phyloP scores from a whole-genome alignment of 2,329 filamentous ascomycete species.

The Xylariaceae sp. region DNA sequence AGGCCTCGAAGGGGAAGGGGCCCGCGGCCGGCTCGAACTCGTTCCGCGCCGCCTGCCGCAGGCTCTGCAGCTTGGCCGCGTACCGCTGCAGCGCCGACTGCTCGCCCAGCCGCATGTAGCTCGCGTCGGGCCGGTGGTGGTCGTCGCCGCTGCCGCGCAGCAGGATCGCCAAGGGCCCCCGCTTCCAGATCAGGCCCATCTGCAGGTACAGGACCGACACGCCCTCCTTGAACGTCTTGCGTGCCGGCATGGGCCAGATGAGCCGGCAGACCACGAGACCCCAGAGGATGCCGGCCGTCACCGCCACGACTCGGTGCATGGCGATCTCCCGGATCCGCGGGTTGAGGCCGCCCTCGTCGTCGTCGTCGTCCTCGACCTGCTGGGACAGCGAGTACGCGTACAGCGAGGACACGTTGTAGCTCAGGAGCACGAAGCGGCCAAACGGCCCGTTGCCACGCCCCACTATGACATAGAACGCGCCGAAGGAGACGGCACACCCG shows the following conservation, averaged over 20 bases:
- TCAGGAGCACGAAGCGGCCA: constrained; percentile 87
- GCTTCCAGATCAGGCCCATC: constrained; percentile 93
- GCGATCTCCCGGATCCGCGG: constrained; percentile 85
- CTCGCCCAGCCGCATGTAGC: constrained; percentile 83
- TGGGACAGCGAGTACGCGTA: constrained; percentile 89
- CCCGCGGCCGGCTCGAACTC: constrained; percentile 88
- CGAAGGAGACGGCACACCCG: constrained; percentile 72
- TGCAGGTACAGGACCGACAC: constrained; percentile 87
- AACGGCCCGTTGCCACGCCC: constrained; percentile 78
- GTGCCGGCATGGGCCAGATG: constrained; percentile 89
- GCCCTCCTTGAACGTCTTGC: constrained; percentile 81
- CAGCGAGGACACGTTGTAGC: constrained; percentile 89
- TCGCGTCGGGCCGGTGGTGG: constrained; percentile 35
- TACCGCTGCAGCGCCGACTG: constrained; percentile 83
- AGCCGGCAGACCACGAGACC: constrained; percentile 82
- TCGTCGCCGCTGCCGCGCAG: constrained; percentile 48
- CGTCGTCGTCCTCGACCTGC: constrained; percentile 70
- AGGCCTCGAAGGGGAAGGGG: constrained; percentile 71
- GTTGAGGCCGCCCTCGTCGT: constrained; percentile 77
- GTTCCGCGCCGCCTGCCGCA: constrained; percentile 64
- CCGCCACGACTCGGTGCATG: constrained; percentile 78
- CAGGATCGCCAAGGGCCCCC: constrained; percentile 75
- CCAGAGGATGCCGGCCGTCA: constrained; percentile 83
- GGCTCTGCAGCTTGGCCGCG: constrained; percentile 61
- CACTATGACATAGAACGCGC: constrained; percentile 85